These are phyloP conservation scores for Phyllosticta citriasiana DNA, from an alignment of 2,329 filamentous ascomycete species.

Conservation along the genomic window DNA sequence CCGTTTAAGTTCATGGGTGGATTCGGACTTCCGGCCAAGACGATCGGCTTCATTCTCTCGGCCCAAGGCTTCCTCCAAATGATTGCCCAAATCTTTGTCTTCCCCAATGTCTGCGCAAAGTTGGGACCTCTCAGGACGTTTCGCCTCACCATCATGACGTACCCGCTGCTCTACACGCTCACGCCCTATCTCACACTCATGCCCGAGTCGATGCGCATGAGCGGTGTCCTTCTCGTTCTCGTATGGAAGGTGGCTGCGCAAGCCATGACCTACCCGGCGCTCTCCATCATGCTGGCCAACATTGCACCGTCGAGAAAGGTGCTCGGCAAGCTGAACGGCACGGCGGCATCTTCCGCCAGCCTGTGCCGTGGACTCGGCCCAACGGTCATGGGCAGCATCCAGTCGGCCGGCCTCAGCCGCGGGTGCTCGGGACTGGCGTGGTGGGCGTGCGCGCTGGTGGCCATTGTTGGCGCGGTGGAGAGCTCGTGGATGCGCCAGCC, in stretches of 20 bases:
- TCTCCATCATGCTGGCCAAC: conserved; percentile 81
- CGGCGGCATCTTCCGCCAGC: conserved; percentile 83
- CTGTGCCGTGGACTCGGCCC: conserved; percentile 82
- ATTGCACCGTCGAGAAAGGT: conserved; percentile 74
- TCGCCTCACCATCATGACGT: conserved; percentile 67
- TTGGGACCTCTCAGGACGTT: conserved; percentile 76
- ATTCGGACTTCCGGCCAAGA: conserved; percentile 71
- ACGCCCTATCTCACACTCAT: conserved; percentile 85
- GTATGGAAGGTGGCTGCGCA: conserved; percentile 91
- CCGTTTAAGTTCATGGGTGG: conserved; percentile 87
- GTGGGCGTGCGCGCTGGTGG: conserved; percentile 80
- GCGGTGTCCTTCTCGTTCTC: conserved; percentile 66
- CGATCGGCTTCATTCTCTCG: conserved; percentile 79
- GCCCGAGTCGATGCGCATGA: conserved; percentile 59
- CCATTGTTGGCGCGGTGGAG: conserved; percentile 62
- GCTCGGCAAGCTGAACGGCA: conserved; percentile 85
- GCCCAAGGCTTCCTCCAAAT: conserved; percentile 86
- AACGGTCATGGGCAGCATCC: conserved; percentile 75
- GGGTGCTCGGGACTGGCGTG: conserved; percentile 85
- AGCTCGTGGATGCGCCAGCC: conserved; percentile 67
- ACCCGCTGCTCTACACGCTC: conserved; percentile 78
- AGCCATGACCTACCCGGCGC: conserved; percentile 82
- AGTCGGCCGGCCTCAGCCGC: conserved; percentile 65
- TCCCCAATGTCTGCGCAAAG: conserved; percentile 64
- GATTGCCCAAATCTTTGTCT: conserved; percentile 72